Base-by-base conservation (phyloP, 2,329 filamentous ascomycete species). In the Gnomoniopsis sp. region DNA sequence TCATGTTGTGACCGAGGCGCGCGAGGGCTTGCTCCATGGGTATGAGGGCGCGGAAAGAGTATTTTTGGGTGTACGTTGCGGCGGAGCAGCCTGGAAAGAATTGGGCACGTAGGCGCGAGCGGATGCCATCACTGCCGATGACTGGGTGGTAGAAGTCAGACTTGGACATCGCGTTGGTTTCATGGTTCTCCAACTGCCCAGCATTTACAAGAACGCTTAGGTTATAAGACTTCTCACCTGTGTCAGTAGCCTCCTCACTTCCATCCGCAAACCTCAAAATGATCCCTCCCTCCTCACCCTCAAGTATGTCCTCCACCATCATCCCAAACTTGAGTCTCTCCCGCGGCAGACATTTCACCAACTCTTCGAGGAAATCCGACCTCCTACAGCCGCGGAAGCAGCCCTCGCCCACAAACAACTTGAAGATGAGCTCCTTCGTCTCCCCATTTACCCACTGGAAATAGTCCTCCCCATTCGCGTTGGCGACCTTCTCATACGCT, bases 91-190 rank as follows among this genome's bases (percentile, higher is more conserved):
- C n/a, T n/a, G 75, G 67, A 2, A 87, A 71, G 6, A 88, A 68
- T 15, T 82, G 67, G 33, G 78, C 67, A 8, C 86, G 75, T 2
- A 81, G 75, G 3, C 75, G 72, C 0, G 82, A 85, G 66, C 84
- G 84, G 65, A 89, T 85, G 0, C 86, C 86, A 69, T 89, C 86
- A 66, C 83, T 86, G 6, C 83, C 85, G 57, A 88, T 74, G 0
- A 85, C 79, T 69, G 62, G 49, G n/a, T 38, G 46, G 3, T 57
- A 62, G 8, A 41, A 38, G 12, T n/a, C 12, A 41, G n/a, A 15
- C n/a, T n/a, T n/a, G n/a, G n/a, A n/a, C n/a, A n/a, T n/a, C n/a
- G n/a, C n/a, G n/a, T n/a, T n/a, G n/a, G n/a, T n/a, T n/a, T n/a
- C n/a, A n/a, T n/a, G n/a, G n/a, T n/a, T n/a, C n/a, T n/a, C n/a